Conservation (phyloP, 2,329 filamentous ascomycete species). For the Aspergillus latus region DNA sequence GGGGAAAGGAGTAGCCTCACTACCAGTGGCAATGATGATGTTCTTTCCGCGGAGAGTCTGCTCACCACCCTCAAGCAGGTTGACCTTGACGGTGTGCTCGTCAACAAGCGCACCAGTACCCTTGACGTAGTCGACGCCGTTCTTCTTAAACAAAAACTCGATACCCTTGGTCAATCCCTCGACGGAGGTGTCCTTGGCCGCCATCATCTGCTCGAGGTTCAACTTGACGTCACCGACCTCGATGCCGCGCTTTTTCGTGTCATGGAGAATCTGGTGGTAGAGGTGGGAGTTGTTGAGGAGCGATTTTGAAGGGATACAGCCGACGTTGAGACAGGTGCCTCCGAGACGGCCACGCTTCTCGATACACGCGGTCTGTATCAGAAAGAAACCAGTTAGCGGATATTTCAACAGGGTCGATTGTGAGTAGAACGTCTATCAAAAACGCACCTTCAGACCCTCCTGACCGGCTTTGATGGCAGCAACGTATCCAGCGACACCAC, state of each 20-base stretch:
- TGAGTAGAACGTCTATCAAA: background rate
- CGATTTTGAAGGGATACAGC: conserved; percentile 98
- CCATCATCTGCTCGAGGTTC: conserved; percentile 95
- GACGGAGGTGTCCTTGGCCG: conserved; percentile 94
- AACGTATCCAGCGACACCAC: conserved; percentile 97
- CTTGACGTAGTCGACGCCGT: conserved; percentile 97
- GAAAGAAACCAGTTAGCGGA: conserved; percentile 17
- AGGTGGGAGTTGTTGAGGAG: conserved; percentile 99
- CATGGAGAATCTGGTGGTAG: conserved; percentile 95
- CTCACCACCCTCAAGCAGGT: conserved; percentile 88
- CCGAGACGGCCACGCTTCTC: conserved; percentile 95
- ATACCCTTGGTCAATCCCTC: conserved; percentile 89
- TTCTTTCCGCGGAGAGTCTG: conserved; percentile 87
- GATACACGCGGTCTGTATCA: conserved; percentile 80
- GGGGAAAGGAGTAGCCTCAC: conserved; percentile 93
- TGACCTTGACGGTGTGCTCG: conserved; percentile 88
- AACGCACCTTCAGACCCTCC: conserved; percentile 83
- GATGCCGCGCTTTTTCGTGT: conserved; percentile 95
- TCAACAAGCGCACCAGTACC: conserved; percentile 83
- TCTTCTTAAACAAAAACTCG: conserved; percentile 99
- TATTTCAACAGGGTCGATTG: conserved; percentile 7
- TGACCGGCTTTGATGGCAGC: conserved; percentile 99
- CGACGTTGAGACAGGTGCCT: conserved; percentile 97
- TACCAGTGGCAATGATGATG: conserved; percentile 95
- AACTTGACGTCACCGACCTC: conserved; percentile 97